These are phyloP conservation scores for Pestalotiopsis sp. DNA, from an alignment of 2,329 filamentous ascomycete genomes.

Conservation along the genomic window DNA sequence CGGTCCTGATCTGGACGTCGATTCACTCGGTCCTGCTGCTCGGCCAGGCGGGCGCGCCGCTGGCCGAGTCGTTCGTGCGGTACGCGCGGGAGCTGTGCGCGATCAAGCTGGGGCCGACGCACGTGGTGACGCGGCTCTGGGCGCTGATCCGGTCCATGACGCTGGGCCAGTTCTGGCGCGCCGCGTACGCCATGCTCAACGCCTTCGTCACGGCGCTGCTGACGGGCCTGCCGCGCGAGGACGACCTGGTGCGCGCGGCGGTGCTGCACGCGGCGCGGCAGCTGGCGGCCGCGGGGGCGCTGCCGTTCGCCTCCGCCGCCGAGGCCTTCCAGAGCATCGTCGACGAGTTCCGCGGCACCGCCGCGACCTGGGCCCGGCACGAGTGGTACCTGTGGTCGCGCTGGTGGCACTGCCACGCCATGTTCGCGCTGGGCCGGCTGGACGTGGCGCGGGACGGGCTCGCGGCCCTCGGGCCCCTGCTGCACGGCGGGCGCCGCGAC, in stretches of 20 bases:
- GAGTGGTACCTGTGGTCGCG: not conserved
- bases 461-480: not conserved
- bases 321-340: not conserved
- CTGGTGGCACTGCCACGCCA: not conserved
- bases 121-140: not conserved
- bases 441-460: not conserved
- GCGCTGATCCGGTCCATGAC: not conserved
- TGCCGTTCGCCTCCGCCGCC: not conserved
- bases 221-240: not conserved
- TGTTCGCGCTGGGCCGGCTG: not conserved
- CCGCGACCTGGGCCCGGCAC: not conserved
- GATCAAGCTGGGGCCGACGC: not conserved
- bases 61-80: not conserved
- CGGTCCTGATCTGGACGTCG: not conserved
- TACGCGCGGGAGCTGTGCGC: not conserved
- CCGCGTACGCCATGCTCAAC: not conserved
- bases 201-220: not conserved
- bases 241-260: not conserved
- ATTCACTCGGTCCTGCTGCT: not conserved
- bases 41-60: not conserved
- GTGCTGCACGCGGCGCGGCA: not conserved
- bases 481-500: not conserved
- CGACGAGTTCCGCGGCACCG: not conserved
- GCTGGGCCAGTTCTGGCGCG: not conserved
- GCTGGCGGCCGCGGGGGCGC: not conserved